A percentile compares a stretch with the other conserved stretches of the same genome.
phyloP scores from a whole-genome alignment of 164 flowering plant genomes.

The Houttuynia cordata region DNA sequence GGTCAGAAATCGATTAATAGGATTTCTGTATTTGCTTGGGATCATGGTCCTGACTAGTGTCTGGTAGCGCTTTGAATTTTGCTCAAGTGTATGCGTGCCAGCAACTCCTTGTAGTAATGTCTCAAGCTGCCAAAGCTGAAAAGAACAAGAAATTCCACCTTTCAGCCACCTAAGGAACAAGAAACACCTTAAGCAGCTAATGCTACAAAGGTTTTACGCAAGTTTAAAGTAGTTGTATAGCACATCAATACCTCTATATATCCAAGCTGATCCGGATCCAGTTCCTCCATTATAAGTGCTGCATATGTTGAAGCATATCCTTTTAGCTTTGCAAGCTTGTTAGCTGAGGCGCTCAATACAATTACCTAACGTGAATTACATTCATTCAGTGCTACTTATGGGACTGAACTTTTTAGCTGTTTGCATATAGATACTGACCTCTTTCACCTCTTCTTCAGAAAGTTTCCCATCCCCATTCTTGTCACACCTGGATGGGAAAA shows the following conservation, averaged over 20 bases:
- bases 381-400: neutral
- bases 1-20: slow-evolving; percentile 31
- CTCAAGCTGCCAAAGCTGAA: slow-evolving; percentile 90
- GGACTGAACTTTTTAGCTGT: neutral
- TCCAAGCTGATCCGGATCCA: slow-evolving; percentile 83
- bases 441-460: slow-evolving; percentile 82
- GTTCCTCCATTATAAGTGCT: slow-evolving; percentile 87
- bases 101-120: slow-evolving; percentile 61
- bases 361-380: slow-evolving; percentile 36
- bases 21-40: slow-evolving; percentile 55
- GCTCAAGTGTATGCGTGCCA: slow-evolving; percentile 20
- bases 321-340: slow-evolving; percentile 71
- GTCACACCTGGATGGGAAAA: slow-evolving; percentile 56
- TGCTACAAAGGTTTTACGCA: neutral
- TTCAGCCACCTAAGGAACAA: too few relatives aligned
- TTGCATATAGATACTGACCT: slow-evolving; percentile 31
- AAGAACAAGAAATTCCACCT: neutral
- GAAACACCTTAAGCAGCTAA: too few relatives aligned
- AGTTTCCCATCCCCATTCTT: slow-evolving; percentile 91
- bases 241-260: slow-evolving; percentile 61
- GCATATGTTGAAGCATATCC: slow-evolving; percentile 64
- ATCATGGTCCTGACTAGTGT: slow-evolving; percentile 74
- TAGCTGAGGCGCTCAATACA: slow-evolving; percentile 80
- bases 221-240: neutral
- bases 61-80: slow-evolving; percentile 14